Evolutionary conservation across 257 asterid genomes (phyloP).

Genomic region (Dorcoceras hygrometricum): DNA sequence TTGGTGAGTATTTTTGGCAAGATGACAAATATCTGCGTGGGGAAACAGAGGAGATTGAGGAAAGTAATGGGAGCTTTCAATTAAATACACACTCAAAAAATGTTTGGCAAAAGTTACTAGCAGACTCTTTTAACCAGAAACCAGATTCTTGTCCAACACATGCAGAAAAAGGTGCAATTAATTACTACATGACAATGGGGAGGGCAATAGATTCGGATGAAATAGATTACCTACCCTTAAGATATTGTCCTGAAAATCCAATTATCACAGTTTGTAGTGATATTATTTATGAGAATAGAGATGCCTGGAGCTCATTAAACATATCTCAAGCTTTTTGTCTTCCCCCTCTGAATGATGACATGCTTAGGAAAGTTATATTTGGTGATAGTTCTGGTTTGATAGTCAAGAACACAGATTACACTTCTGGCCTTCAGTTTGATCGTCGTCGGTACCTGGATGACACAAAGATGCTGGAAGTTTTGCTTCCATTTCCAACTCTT

Average conservation of each 20-base stretch:
- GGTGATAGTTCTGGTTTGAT: constrained; percentile 34
- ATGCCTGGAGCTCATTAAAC: constrained; percentile 71
- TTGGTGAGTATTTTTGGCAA: constrained; percentile 52
- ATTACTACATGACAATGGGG: constrained; percentile 28
- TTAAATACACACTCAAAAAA: constrained; percentile 39
- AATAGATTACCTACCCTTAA: constrained; percentile 30
- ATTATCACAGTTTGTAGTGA: constrained; percentile 63
- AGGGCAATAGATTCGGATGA: constrained; percentile 24
- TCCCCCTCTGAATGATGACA: constrained; percentile 84
- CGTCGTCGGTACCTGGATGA: constrained; percentile 53
- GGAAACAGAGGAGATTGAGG: constrained; percentile 34
- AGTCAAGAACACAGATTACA: constrained; percentile 51
- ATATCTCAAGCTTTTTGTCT: constrained; percentile 65
- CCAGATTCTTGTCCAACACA: constrained; percentile 27
- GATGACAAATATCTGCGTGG: constrained; percentile 42
- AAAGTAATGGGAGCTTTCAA: constrained; percentile 24
- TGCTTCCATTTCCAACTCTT: constrained; percentile 90
- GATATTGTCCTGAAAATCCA: constrained; percentile 71
- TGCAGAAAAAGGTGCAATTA: constrained; percentile 27
- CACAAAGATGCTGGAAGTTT: constrained; percentile 55
- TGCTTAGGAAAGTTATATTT: constrained; percentile 66
- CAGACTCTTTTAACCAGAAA: constrained; percentile 51
- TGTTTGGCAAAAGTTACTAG: constrained; percentile 65
- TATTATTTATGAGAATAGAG: constrained; percentile 47
- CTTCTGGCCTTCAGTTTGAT: constrained; percentile 64